Conservation (phyloP, 177 flowering plant species). For the Vitis hybrid region DNA sequence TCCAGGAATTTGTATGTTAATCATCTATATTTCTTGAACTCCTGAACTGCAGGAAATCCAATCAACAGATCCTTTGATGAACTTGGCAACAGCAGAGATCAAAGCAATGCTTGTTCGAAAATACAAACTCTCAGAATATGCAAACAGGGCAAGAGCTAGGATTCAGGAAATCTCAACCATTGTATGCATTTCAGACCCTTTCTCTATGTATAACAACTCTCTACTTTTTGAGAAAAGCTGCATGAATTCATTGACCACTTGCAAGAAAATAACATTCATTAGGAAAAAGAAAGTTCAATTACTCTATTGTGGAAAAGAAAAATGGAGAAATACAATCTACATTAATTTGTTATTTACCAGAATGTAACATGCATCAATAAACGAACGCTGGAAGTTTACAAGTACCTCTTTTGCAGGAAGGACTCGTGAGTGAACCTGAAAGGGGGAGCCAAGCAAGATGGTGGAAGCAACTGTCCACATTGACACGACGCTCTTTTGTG, state of each 20-base stretch:
- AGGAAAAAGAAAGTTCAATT: too few relatives aligned
- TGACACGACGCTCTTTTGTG: conserved; percentile 53
- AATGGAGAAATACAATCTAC: too few relatives aligned
- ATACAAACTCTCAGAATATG: conserved; percentile 40
- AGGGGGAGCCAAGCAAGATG: conserved; percentile 56
- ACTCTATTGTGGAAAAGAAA: too few relatives aligned
- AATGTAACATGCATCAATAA: neutral
- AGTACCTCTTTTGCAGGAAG: conserved; percentile 34
- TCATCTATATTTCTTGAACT: neutral
- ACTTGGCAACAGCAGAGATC: conserved; percentile 45
- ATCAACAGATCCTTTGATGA: conserved; percentile 39
- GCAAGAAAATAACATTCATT: too few relatives aligned
- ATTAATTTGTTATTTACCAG: too few relatives aligned
- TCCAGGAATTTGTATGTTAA: too few relatives aligned
- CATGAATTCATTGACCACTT: too few relatives aligned
- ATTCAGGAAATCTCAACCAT: conserved; percentile 28
- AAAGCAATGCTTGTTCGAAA: conserved; percentile 15
- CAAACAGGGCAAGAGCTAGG: conserved; percentile 26
- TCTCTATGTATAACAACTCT: too few relatives aligned
- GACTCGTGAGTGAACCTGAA: conserved; percentile 19
- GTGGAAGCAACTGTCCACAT: conserved; percentile 61
- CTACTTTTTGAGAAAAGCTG: too few relatives aligned
- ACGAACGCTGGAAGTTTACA: neutral
- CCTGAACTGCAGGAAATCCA: conserved; percentile 30
- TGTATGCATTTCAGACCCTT: conserved; percentile 29